Evolutionary conservation across 495 filamentous ascomycete species (phyloP).

Genomic region (Aspergillus diversus): DNA sequence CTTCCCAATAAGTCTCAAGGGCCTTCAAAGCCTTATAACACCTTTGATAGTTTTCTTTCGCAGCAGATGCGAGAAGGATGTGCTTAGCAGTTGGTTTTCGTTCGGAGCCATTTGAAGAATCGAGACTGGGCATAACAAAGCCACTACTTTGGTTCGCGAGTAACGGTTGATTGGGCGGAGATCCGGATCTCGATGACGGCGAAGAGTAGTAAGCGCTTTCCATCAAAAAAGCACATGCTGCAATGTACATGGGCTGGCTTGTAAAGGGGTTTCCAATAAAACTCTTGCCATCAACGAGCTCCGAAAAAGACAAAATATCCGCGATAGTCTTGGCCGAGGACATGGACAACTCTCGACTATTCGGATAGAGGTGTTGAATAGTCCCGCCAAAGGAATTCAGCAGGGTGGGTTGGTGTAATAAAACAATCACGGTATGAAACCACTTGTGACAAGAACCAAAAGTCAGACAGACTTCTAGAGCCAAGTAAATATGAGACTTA

Average conservation of each 20-base stretch:
- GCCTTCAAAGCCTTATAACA: constrained; percentile 81
- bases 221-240: constrained; percentile 82
- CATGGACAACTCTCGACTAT: constrained; percentile 81
- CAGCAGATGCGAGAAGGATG: constrained; percentile 71
- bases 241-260: constrained; percentile 87
- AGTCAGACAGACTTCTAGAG: not conserved
- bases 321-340: constrained; percentile 88
- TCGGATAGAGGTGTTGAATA: constrained; percentile 69
- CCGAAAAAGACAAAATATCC: constrained; percentile 79
- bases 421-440: constrained; percentile 85
- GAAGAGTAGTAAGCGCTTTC: constrained; percentile 63
- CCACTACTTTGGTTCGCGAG: constrained; percentile 45
- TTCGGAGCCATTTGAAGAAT: constrained; percentile 37
- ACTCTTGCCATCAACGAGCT: constrained; percentile 76
- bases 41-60: constrained; percentile 77
- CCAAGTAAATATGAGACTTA: constrained; percentile 15
- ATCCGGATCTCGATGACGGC: constrained; percentile 38
- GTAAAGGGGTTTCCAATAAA: constrained; percentile 87
- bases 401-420: constrained; percentile 80
- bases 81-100: constrained; percentile 65
- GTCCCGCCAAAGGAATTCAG: constrained; percentile 75
- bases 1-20: constrained; percentile 79
- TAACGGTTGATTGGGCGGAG: constrained; percentile 36
- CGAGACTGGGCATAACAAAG: constrained; percentile 46
- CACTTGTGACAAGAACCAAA: constrained; percentile 45